Evolutionary conservation across 2,329 filamentous ascomycete genomes (phyloP), one percentile per base, ranked within the genome.

Genomic region (Alternaria panax): DNA sequence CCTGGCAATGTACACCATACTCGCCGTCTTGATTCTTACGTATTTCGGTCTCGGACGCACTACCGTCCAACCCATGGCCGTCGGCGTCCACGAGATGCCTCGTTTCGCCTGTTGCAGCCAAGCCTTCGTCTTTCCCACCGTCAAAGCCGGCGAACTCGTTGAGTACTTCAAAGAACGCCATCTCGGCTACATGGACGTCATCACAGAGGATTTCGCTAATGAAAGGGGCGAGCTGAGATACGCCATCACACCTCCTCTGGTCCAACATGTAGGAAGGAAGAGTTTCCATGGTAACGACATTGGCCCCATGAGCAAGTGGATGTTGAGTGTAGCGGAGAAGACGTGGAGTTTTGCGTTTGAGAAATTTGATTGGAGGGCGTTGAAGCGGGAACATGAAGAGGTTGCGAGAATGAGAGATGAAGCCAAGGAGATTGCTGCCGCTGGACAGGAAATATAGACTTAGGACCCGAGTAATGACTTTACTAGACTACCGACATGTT

Each of bases 61-160:
- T 0, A 80, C 79, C 1, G 70, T 81, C 7, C 69, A 74, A 3
- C 77, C 78, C 1, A 70, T 78, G 7, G 62, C 75, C 1, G 38
- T 54, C 3, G 80, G 80, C 7, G 72, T 83, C 1, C 71, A 77
- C 41, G 64, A 71, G 24, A 82, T 82, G 80, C 66, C 76, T 12
- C 63, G 73, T 8, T 81, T 75, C 54, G 80, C 80, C 16, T 82
- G 80, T 65, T 83, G 81, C 60, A 77, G 77, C 1, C 81, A 83
- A 68, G 80, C 70, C 2, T 74, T 82, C 6, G 75, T 82, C 32
- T 83, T 81, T 51, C 80, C 79, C 3, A 77, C 75, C n/a, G 47
- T 62, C 14, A 72, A 72, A 46, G 68, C 69, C 6, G 47, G 65
- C 22, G 63, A 64, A 20, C 64, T 76, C 1, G 54, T 79, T 18